Percentiles rank a stretch among this genome's conserved stretches.
Conservation (phyloP, 1,139 yeast genomes). For the Yamadazyma sp. region DNA sequence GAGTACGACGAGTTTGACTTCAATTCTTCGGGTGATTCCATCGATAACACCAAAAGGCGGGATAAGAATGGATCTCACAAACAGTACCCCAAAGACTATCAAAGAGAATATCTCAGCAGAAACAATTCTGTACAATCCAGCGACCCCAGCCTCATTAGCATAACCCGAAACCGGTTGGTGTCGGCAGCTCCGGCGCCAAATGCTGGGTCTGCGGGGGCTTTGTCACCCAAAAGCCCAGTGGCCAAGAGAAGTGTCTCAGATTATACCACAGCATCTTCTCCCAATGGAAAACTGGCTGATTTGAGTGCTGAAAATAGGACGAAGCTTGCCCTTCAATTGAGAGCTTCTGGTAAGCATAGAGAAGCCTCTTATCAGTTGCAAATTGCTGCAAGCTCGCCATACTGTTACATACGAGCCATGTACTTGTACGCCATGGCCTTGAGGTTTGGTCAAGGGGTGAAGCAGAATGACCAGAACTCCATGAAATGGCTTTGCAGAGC, state of each 20-base stretch:
- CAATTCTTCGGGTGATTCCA: conserved; percentile 13
- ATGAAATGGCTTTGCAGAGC: conserved; percentile 59
- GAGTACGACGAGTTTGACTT: conserved; percentile 20
- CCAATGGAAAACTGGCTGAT: conserved; percentile 14
- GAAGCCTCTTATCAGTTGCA: conserved; percentile 73
- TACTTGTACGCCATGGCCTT: conserved; percentile 69
- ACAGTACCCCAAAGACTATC: no score
- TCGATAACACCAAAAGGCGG: conserved; percentile 1
- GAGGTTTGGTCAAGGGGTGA: conserved; percentile 70
- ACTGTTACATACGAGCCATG: conserved; percentile 62
- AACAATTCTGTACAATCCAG: conserved; percentile 1
- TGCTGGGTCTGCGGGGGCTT: not conserved
- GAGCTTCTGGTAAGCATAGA: conserved; percentile 59
- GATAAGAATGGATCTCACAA: not conserved
- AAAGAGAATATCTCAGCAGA: not conserved
- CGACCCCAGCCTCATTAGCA: not conserved
- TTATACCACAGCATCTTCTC: conserved; percentile 8
- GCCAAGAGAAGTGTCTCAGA: conserved; percentile 18
- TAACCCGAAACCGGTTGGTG: conserved; percentile 9
- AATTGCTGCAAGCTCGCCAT: conserved; percentile 59
- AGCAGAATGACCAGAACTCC: conserved; percentile 56
- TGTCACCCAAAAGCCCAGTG: conserved; percentile 5
- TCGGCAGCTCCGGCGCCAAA: conserved; percentile 8
- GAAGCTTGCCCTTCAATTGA: conserved; percentile 51
- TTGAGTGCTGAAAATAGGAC: conserved; percentile 48